Evolutionary conservation across 2,329 filamentous ascomycete species (phyloP), one percentile per base, ranked within the genome.

Genomic region (Xenoacremonium recifei): DNA sequence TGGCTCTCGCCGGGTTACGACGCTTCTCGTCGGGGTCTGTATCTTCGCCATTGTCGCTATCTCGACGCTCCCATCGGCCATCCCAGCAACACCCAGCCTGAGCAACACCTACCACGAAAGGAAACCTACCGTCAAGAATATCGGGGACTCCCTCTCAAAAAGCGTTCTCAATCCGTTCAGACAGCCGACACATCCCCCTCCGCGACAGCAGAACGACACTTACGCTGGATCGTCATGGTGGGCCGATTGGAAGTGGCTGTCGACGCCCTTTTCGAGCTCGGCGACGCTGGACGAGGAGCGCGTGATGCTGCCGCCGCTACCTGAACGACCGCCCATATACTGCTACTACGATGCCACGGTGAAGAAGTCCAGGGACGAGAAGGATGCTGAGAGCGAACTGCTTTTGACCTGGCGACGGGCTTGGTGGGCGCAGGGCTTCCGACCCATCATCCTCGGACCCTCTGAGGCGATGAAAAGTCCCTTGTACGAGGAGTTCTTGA

Each of bases 351-450:
- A 96, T 58, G 71, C 79, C 10, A 80, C 79, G 4, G 63, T 73
- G 15, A 68, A 76, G 47, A 84, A 84, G 63, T 77, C 85, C 21
- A 73, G 77, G 36, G 77, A 77, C 15, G 76, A 79, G 37, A 79
- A 79, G 54, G 79, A 86, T 45, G 87, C 88, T 4, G 88, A 96
- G 62, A 85, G 85, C 58, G 79, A 84, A 44, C 69, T 97, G 45
- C 75, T 97, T 36, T 71, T 95, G 43, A 85, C 87, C 39, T 97
- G 93, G 93, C 80, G 91, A 46, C 80, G 89, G 34, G 91, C 92
- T 3, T 97, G 92, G 90, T 97, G 89, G 88, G 89, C 91, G 0
- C 83, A 95, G 57, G 93, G 92, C 10, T 96, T 97, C 68, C 82
- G 77, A 48, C 92, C 93, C 0, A 75, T 93, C 6, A 86, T 97